Evolutionary conservation across 345 rosid genomes (phyloP), one percentile per base, ranked within the genome.

Genomic region (Xanthoceras sorbifolium): DNA sequence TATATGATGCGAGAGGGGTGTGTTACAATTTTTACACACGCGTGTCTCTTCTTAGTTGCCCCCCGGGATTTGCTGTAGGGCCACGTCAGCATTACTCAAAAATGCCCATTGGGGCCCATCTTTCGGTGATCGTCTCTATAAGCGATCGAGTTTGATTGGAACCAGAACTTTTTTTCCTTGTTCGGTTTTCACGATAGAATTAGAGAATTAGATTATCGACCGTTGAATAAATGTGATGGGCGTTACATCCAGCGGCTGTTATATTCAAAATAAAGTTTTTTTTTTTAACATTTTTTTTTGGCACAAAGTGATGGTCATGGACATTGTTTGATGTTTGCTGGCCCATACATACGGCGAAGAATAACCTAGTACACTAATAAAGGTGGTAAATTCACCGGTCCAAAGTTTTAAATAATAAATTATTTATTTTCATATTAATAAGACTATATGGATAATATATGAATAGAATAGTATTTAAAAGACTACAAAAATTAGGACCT

Each of bases 81-180:
- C 50, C 72, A 75, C 77, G 77, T 78, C 71, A 77, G 74, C 62
- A 5, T 52, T 50, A 2, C 44, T 15, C 3, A 52, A 50, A 52
- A 48, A 1, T 2, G 25, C 28, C 72, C 31, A 20, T 70, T 31
- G 10, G 46, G 74, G 61, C 42, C 73, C 60, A 69, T 17, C 6
- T 11, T 44, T 6, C 9, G 15, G 25, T 23, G 28, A 48, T 69
- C 32, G 34, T 25, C 11, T 5, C 8, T 54, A 6, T 3, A 52
- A 52, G 54, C 54, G 1, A 48, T 48, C 59, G 4, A 7, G n/a
- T 55, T 22, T 55, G 1, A 14, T 48, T 17, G n/a, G 55, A 50
- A 36, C 40, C 20, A 4, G 54, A 48, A 0, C 14, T 46, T 5
- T 11, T 17, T 6, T 64, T 18, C 17, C 15, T 20, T 8, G 8